Evolutionary conservation across 768 basidiomycete genomes (phyloP), one percentile per base, ranked within the genome.

Genomic region (Rubroboletus pulcherrimus): DNA sequence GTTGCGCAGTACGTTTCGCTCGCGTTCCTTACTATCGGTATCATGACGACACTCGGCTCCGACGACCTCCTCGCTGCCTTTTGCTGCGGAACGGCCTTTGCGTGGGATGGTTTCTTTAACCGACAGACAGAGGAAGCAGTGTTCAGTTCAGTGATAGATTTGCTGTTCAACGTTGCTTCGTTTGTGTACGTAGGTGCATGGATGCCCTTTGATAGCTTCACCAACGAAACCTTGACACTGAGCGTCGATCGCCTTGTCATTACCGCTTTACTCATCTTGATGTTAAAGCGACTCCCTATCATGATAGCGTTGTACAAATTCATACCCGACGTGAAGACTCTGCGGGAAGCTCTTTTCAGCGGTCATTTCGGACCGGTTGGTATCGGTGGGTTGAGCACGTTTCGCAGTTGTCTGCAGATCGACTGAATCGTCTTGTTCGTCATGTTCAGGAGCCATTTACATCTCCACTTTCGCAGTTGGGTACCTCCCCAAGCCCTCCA

Each of bases 161-260:
- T 98, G 61, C 78, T 98, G 54, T 96, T 97, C 83, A 98, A 98
- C 74, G 83, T 93, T 58, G 92, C 93, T 30, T 90, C 91, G 4
- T 98, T 98, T 75, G 86, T 98, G 49, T 98, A 89, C 67, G 89
- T 98, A 57, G 97, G 97, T 57, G 95, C 96, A 34, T 94, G 95
- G 87, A 95, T 95, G 83, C 97, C 97, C 1, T 98, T 99, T 73
- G 70, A 79, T 65, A 78, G 80, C 47, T 98, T 96, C 76, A 74
- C 77, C 56, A 79, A 91, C 67, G 72, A 74, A 9, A 76, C 73
- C 41, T 76, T 89, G 61, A 86, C 87, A 2, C 75, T 99, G 47
- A 81, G 78, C 41, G 85, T 91, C 10, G 93, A 93, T 90, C 78
- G 94, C 30, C 79, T 99, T 19, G 71, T 97, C 49, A 86, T 92